These are phyloP conservation scores for Talaromyces borbonicus DNA, from an alignment of 495 filamentous ascomycete species.

Conservation along the genomic window DNA sequence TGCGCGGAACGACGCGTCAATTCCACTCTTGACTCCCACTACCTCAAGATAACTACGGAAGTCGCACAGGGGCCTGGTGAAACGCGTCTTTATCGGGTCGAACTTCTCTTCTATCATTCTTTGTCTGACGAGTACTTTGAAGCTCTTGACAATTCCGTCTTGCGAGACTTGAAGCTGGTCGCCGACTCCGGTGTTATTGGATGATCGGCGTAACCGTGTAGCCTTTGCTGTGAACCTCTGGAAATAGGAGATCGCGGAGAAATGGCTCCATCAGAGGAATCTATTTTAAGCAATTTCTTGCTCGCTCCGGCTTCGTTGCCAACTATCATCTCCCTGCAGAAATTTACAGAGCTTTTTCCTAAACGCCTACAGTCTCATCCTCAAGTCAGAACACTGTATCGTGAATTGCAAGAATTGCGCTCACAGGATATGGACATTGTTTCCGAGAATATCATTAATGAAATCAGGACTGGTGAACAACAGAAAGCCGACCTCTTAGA, in stretches of 20 bases:
- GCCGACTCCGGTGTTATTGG: no score
- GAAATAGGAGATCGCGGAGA: not conserved
- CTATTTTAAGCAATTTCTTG: slow-evolving; percentile 68
- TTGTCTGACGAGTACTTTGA: no score
- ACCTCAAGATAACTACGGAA: no score
- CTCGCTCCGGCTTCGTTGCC: slow-evolving; percentile 65
- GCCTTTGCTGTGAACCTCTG: no score
- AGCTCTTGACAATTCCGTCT: no score
- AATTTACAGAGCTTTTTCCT: slow-evolving; percentile 73
- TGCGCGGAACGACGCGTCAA: no score
- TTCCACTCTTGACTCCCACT: no score
- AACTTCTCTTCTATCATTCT: no score
- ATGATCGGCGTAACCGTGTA: no score
- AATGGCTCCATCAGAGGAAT: slow-evolving; percentile 64
- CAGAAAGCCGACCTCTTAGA: slow-evolving; percentile 53
- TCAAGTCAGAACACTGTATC: slow-evolving; percentile 65
- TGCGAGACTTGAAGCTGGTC: no score
- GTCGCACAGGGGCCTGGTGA: no score
- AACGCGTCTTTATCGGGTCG: no score
- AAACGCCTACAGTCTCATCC: slow-evolving; percentile 56
- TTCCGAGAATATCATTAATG: slow-evolving; percentile 54
- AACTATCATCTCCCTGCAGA: slow-evolving; percentile 57
- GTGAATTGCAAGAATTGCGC: slow-evolving; percentile 64
- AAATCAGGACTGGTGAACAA: slow-evolving; percentile 52
- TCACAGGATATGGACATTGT: slow-evolving; percentile 59